Base-by-base conservation (phyloP, 106 monocot genomes). In the Ottelia alismoides region DNA sequence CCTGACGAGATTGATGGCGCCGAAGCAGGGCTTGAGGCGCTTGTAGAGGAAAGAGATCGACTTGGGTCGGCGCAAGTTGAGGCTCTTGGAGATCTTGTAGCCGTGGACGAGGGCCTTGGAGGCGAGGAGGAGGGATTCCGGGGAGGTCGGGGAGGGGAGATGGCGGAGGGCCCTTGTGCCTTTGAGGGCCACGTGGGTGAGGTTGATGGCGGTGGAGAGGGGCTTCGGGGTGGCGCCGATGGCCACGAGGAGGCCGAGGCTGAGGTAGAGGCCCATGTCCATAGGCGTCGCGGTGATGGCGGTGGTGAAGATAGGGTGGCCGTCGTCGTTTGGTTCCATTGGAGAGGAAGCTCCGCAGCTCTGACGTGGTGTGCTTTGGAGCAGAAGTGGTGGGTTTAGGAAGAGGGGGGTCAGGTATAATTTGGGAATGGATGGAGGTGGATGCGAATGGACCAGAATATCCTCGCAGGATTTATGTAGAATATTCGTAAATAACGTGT, bases 101-200 rank as follows among this genome's bases (percentile, higher is more conserved):
- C 65, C 68, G 29, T 73, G 74, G 28, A 66, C 27, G 2, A 76
- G 46, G 47, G 62, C 60, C 53, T 70, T 76, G 51, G 69, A 70
- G 29, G 73, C 76, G 22, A 65, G 16, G 47, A 73, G 10, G 57
- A 80, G 31, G 11, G 66, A 26, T 12, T 25, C 27, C n/a, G 69
- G 79, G 2, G 73, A 55, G 24, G 64, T 29, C 27, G 70, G 58
- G 26, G 70, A 66, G 35, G 32, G 65, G 43, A 73, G 74, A 5
- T 31, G 11, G 10, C 14, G 43, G 21, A 79, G 65, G 28, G 25
- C 53, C 27, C 46, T 62, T 16, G 80, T 47, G 45, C 56, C 64
- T 64, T 65, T 76, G 43, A 81, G 59, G 24, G 76, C 81, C 31
- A 61, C 66, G 22, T 76, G 35, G 31, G 70, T 53, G 27, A 70